Evolutionary conservation across 306 rosid genomes (phyloP).

Genomic region (Corylus avellana): DNA sequence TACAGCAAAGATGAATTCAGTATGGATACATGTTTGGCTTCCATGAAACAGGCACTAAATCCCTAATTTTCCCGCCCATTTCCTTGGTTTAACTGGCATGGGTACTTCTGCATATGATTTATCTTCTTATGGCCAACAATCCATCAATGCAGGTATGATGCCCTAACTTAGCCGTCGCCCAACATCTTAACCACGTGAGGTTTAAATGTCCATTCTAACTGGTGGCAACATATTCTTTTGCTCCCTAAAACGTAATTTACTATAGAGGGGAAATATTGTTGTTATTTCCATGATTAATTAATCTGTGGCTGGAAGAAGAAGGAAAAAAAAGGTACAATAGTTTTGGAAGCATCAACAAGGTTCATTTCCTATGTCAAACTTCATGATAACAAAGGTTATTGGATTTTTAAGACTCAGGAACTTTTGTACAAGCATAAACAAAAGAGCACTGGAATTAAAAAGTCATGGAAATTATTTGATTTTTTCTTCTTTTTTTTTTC

Average conservation of each 20-base stretch:
- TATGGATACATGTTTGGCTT: neutral
- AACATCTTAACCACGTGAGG: neutral
- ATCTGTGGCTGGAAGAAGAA: neutral
- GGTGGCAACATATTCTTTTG: neutral
- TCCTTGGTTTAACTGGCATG: neutral
- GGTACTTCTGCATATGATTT: neutral
- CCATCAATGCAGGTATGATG: conserved; percentile 5
- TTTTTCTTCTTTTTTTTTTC: neutral
- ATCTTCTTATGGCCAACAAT: neutral
- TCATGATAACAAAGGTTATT: neutral
- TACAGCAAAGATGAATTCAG: neutral
- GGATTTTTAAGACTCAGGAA: neutral
- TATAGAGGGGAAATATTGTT: no score
- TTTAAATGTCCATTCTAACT: neutral
- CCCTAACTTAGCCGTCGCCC: neutral
- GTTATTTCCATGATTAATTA: no score
- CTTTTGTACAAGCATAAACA: no score
- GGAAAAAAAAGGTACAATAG: neutral
- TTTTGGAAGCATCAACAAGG: neutral
- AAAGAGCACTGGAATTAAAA: neutral
- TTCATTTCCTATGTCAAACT: neutral
- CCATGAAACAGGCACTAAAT: neutral
- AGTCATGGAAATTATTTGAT: neutral
- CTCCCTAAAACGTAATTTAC: neutral
- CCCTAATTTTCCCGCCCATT: neutral